Conservation (phyloP, 2,329 filamentous ascomycete genomes). For the Thermomyces lanuginosus region DNA sequence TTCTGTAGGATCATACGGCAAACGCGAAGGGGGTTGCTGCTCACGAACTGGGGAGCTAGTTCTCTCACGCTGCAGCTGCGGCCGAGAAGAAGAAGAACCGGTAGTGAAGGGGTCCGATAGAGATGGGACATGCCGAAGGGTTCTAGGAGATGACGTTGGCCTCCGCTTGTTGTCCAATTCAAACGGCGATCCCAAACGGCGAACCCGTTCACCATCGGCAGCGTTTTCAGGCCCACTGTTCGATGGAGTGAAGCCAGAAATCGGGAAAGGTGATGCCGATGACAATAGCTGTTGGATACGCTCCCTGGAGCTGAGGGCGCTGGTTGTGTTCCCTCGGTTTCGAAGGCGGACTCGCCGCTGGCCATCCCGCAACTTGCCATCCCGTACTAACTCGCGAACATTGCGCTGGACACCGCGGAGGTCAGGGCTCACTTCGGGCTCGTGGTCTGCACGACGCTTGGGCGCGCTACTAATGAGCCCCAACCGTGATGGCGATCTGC, state of each 20-base stretch:
- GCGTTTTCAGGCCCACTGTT: no score
- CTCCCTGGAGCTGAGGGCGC: constrained; percentile 36
- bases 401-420: constrained; percentile 18
- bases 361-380: constrained; percentile 28
- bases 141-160: constrained; percentile 15
- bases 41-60: no score
- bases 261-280: constrained; percentile 5
- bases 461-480: constrained; percentile 38
- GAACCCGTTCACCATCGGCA: constrained; percentile 26
- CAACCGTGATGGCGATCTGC: constrained; percentile 39
- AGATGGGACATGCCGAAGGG: constrained; percentile 26
- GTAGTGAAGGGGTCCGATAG: constrained; percentile 29
- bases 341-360: constrained; percentile 43
- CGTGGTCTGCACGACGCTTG: constrained; percentile 42
- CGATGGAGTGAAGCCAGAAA: constrained; percentile 16
- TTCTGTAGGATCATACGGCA: constrained; percentile 19
- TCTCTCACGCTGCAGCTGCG: no score
- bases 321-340: constrained; percentile 45
- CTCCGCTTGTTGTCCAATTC: constrained; percentile 23
- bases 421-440: constrained; percentile 34
- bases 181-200: constrained; percentile 34
- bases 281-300: constrained; percentile 40
- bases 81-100: constrained; percentile 10
- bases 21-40: constrained; percentile 7
- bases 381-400: constrained; percentile 21